Percentiles rank a stretch among this genome's conserved stretches.
Conservation (phyloP, 139 green algal genomes). For the Zygnema cylindricum region DNA sequence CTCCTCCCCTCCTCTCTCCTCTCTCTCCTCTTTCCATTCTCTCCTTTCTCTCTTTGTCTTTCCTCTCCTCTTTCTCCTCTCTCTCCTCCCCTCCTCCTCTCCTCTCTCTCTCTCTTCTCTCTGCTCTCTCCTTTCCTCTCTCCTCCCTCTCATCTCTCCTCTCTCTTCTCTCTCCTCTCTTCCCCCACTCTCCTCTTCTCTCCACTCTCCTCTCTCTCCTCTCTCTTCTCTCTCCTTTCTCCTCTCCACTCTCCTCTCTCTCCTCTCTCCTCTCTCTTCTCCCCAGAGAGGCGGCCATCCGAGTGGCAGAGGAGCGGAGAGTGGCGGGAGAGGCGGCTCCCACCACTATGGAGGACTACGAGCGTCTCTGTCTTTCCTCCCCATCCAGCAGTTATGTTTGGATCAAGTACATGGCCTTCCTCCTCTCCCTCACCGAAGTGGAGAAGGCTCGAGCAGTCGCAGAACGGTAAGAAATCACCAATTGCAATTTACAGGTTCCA, state of each 20-base stretch:
- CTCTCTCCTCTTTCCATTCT: neutral
- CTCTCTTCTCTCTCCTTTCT: neutral
- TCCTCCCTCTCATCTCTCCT: neutral
- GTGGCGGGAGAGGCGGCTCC: constrained; percentile 70
- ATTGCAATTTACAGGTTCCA: neutral
- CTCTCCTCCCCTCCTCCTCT: neutral
- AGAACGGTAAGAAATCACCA: constrained; percentile 60
- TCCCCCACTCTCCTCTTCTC: neutral
- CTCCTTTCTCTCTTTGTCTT: constrained; percentile 13
- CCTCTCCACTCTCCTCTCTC: neutral
- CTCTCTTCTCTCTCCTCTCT: neutral
- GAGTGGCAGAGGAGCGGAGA: constrained; percentile 68
- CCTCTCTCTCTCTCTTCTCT: constrained; percentile 5
- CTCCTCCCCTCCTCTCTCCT: neutral
- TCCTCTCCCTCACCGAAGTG: constrained; percentile 81
- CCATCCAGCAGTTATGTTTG: constrained; percentile 86
- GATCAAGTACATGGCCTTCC: constrained; percentile 95
- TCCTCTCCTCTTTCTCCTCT: neutral
- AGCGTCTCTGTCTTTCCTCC: constrained; percentile 78
- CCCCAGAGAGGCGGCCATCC: constrained; percentile 72
- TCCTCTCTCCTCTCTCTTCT: neutral
- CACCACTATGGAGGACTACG: constrained; percentile 77
- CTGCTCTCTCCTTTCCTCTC: neutral
- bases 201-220: neutral
- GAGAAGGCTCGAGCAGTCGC: constrained; percentile 79